Conservation (phyloP, 768 basidiomycete genomes). For the Phanerodontia chrysosporium region DNA sequence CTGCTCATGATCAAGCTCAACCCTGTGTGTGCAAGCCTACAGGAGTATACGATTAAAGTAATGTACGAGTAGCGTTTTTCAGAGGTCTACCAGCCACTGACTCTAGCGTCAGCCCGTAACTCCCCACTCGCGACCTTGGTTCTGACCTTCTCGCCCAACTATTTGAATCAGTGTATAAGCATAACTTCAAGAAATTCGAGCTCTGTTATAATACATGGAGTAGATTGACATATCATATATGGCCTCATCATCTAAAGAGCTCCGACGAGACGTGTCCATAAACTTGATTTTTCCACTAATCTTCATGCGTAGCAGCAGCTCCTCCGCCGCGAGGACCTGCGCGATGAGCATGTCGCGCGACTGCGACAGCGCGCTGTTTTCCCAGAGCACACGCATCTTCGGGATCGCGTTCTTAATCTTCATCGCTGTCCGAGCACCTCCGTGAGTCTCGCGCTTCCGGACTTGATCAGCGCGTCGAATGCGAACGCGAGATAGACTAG, state of each 20-base stretch:
- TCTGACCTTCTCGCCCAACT: not conserved
- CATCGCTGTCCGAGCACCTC: not conserved
- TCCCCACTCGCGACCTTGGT: not conserved
- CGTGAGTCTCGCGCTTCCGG: not conserved
- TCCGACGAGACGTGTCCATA: not conserved
- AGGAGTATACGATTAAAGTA: no score
- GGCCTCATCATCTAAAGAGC: not conserved
- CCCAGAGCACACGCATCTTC: constrained; percentile 3
- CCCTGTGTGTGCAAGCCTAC: no score
- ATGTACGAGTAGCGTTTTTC: no score
- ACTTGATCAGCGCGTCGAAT: not conserved
- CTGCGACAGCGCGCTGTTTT: not conserved
- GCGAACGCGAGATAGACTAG: not conserved
- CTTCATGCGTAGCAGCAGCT: not conserved
- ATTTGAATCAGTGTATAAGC: no score
- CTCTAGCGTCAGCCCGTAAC: no score
- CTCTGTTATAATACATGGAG: no score
- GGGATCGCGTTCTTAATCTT: not conserved
- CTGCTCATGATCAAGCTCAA: no score
- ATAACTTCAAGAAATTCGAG: no score
- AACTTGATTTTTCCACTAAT: not conserved
- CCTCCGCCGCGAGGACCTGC: not conserved
- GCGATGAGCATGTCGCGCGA: not conserved
- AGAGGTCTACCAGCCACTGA: no score
- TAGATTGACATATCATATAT: no score